Percentiles rank a stretch among this genome's conserved stretches.
These are phyloP conservation scores for Thecaphora frezii DNA, from an alignment of 1,284 basidiomycete species.

Conservation along the genomic window DNA sequence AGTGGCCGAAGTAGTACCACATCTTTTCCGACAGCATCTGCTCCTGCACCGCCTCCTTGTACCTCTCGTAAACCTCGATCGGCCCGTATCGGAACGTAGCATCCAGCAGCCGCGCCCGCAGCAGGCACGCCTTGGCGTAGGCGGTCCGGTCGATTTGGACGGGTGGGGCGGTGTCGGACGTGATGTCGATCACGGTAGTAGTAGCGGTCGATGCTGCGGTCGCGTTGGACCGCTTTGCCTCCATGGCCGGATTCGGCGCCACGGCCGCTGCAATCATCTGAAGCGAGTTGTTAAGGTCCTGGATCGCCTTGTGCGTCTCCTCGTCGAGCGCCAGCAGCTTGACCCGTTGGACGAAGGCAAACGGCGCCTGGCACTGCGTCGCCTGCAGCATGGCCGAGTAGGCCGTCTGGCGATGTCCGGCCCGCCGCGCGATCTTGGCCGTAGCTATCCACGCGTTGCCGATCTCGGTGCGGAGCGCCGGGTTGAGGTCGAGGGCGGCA, in stretches of 20 bases:
- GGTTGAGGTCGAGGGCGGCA: conserved; percentile 66
- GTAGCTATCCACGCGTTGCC: conserved; percentile 75
- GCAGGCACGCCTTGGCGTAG: conserved; percentile 70
- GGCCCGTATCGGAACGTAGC: conserved; percentile 81
- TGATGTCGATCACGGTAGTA: not conserved
- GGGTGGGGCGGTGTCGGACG: not conserved
- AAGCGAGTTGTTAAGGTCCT: conserved; percentile 82
- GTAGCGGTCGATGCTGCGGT: too few species aligned
- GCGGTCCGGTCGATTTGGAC: conserved; percentile 19
- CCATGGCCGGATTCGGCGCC: conserved; percentile 9
- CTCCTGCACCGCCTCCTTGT: conserved; percentile 56
- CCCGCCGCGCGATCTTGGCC: conserved; percentile 91
- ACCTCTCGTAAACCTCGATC: conserved; percentile 64
- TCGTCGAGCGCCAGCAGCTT: conserved; percentile 81
- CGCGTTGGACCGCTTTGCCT: conserved; percentile 2
- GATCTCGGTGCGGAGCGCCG: conserved; percentile 60
- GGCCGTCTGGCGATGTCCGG: conserved; percentile 92
- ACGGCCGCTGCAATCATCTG: conserved; percentile 32
- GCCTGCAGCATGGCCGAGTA: conserved; percentile 95
- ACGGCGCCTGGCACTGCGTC: conserved; percentile 72
- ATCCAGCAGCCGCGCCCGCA: conserved; percentile 90
- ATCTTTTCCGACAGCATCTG: conserved; percentile 66
- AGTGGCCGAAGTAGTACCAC: conserved; percentile 41
- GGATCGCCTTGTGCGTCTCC: conserved; percentile 81
- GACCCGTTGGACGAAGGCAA: conserved; percentile 86